A percentile compares a stretch with the other conserved stretches of the same genome.
phyloP scores from a whole-genome alignment of 495 filamentous ascomycete genomes.

The Talaromyces liani region DNA sequence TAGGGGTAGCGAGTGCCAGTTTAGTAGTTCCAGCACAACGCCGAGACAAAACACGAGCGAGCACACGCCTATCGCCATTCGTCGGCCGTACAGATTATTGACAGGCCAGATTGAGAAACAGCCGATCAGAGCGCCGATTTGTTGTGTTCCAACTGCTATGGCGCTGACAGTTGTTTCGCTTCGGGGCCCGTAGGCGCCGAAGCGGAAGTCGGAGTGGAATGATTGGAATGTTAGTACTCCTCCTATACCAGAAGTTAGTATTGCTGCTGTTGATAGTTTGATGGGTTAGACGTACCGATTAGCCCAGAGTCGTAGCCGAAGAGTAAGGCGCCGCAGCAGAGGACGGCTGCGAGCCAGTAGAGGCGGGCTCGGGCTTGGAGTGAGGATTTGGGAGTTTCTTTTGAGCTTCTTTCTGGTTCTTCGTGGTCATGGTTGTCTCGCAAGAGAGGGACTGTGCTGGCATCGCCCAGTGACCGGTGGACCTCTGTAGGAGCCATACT shows the following conservation, averaged over 20 bases:
- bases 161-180: conserved; percentile 33
- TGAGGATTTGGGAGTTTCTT: not conserved
- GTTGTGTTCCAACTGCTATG: conserved; percentile 40
- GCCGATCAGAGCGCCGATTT: conserved; percentile 38
- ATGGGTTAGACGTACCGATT: conserved; percentile 23
- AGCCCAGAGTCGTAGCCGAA: conserved; percentile 41
- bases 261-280: not conserved
- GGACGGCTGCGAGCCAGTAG: conserved; percentile 45
- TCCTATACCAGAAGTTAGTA: conserved; percentile 20
- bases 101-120: conserved; percentile 46
- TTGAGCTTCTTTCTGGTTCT: conserved; percentile 10
- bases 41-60: conserved; percentile 40
- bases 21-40: conserved; percentile 37
- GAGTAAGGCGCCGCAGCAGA: conserved; percentile 36
- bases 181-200: conserved; percentile 17
- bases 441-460: not conserved
- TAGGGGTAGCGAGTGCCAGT: conserved; percentile 29
- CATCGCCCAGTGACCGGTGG: not conserved
- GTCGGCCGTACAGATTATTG: conserved; percentile 35
- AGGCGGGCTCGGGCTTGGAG: conserved; percentile 32
- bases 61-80: conserved; percentile 34
- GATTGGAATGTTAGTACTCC: conserved; percentile 38
- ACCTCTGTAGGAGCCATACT: not conserved
- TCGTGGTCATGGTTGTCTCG: not conserved
- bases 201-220: conserved; percentile 37